Evolutionary conservation across 495 filamentous ascomycete genomes (phyloP), one percentile per base, ranked within the genome.

Genomic region (Corynascus novoguineensis): DNA sequence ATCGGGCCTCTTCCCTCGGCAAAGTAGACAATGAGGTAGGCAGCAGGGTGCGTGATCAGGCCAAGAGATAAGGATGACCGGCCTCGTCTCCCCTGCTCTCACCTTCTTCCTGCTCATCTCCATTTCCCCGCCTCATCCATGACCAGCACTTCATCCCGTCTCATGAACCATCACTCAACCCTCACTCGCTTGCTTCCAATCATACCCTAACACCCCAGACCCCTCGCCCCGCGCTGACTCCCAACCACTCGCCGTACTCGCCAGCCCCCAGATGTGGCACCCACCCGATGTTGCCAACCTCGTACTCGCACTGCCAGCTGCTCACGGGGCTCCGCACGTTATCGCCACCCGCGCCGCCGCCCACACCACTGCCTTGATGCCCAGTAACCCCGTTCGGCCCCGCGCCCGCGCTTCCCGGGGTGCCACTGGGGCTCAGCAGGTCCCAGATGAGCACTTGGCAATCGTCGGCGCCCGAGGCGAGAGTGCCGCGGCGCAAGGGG

Each of bases 241-340:
- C 95, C 17, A 98, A 73, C 93, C 93, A 98, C 58, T 98, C 93
- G 14, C 88, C 86, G 5, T 84, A 84, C 48, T 89, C 87, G n/a
- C 80, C 76, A 45, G 80, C 86, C 11, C 65, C 59, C 58, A 88
- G 85, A 49, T 87, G 87, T 31, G 93, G 92, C 15, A 88, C 89
- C 93, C 93, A 99, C 64, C 88, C 92, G 31, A 97, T 80, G 70
- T 97, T 97, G 10, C 86, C 87, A 24, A 99, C 88, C 74, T 99
- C 93, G 62, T 95, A 96, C 57, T 97, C 93, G 64, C 93, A 97
- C 64, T 87, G 83, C 95, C 95, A 99, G 55, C 81, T 85, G 5
- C 89, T 89, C 4, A 88, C 82, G 0, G 92, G 92, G 12, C 81
- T 86, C 51, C 87, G 71, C 15, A 74, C 74, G 56, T 82, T 83